phyloP scores from a whole-genome alignment of 2,329 filamentous ascomycete genomes.

The Dothideomycetidae sp. region DNA sequence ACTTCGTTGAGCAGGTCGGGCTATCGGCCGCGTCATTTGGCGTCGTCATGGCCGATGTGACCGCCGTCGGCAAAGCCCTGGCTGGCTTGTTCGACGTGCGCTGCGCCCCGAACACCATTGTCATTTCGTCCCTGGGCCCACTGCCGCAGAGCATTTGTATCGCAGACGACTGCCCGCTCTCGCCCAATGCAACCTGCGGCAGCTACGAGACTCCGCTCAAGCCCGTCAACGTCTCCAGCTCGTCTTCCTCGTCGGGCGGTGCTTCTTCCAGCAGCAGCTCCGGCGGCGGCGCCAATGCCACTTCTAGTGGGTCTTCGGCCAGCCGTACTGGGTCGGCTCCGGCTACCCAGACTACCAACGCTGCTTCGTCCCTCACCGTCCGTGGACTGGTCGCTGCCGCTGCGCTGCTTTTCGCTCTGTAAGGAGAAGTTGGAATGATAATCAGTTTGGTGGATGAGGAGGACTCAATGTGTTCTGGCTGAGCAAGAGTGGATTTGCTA shows the following conservation, averaged over 20 bases:
- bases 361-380: conserved; percentile 3
- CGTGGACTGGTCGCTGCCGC: conserved; percentile 5
- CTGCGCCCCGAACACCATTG: conserved; percentile 34
- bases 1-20: conserved; percentile 47
- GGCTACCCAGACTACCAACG: conserved; percentile 7
- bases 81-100: conserved; percentile 37
- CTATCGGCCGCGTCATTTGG: conserved; percentile 44
- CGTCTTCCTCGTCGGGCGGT: neutral
- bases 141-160: conserved; percentile 45
- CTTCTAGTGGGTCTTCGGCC: neutral
- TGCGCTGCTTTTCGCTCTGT: conserved; percentile 5
- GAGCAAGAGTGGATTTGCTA: no score
- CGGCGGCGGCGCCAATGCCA: conserved; percentile 6
- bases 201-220: conserved; percentile 25
- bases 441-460: no score
- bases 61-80: conserved; percentile 35
- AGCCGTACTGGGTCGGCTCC: conserved; percentile 5
- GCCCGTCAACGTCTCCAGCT: conserved; percentile 9
- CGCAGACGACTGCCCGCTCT: conserved; percentile 35
- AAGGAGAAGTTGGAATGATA: no score
- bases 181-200: conserved; percentile 33
- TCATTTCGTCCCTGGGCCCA: conserved; percentile 32
- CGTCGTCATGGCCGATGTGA: conserved; percentile 39
- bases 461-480: no score
- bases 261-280: conserved; percentile 5